phyloP scores from a whole-genome alignment of 2,329 filamentous ascomycete genomes.

The Curvularia verruculosa region DNA sequence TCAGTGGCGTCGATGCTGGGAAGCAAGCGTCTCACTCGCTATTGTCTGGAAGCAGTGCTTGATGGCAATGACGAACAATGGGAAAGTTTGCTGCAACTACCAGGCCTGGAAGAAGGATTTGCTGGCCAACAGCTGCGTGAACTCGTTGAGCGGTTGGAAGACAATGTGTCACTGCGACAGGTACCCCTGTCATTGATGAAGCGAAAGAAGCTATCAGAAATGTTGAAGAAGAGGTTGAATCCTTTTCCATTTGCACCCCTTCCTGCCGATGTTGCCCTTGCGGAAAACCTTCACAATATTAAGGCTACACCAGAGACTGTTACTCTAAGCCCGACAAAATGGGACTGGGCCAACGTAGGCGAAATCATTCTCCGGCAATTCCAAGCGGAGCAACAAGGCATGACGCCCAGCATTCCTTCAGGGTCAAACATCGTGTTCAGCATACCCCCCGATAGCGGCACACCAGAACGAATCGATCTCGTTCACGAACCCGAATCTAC shows the following conservation, averaged over 20 bases:
- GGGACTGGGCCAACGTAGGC: constrained; percentile 58
- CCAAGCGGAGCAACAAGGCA: constrained; percentile 49
- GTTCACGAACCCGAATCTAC: constrained; percentile 4
- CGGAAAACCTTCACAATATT: constrained; percentile 19
- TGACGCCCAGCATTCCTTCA: constrained; percentile 34
- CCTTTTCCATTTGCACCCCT: constrained; percentile 55
- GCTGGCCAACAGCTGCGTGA: constrained; percentile 46
- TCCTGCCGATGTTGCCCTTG: constrained; percentile 43
- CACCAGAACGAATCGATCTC: constrained; percentile 25
- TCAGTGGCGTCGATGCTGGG: constrained; percentile 63
- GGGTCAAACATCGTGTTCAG: constrained; percentile 52
- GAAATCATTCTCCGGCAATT: constrained; percentile 55
- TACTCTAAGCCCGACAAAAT: constrained; percentile 42
- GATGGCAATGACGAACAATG: constrained; percentile 65
- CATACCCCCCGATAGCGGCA: constrained; percentile 44
- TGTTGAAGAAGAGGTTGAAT: constrained; percentile 61
- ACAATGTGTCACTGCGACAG: constrained; percentile 61
- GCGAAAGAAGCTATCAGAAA: constrained; percentile 57
- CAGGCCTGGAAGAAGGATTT: constrained; percentile 54
- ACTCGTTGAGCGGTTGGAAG: constrained; percentile 59
- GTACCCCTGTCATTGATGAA: constrained; percentile 58
- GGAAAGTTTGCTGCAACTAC: constrained; percentile 60
- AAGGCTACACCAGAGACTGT: constrained; percentile 46
- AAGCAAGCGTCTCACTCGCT: constrained; percentile 64
- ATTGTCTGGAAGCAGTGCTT: constrained; percentile 67